Percentiles rank a stretch among this genome's conserved stretches.
These are phyloP conservation scores for Candida ovalis DNA, from an alignment of 805 yeast species.

Conservation along the genomic window DNA sequence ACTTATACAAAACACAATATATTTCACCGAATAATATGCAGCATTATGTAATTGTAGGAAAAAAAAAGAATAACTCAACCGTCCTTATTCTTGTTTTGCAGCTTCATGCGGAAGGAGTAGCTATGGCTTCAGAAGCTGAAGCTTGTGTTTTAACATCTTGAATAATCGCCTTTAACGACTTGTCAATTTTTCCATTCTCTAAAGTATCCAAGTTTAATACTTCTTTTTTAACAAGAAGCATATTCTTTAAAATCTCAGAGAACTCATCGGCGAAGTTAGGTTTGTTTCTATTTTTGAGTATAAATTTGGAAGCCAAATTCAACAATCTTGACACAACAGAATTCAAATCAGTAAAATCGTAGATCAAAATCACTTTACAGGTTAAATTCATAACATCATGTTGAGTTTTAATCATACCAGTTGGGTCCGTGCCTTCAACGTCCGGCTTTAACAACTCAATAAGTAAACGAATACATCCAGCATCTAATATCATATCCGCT, in stretches of 20 bases:
- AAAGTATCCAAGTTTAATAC: constrained; percentile 22
- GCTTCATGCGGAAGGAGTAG: background rate
- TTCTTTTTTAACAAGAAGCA: constrained; percentile 28
- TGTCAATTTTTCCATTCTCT: constrained; percentile 23
- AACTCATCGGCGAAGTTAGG: constrained; percentile 30
- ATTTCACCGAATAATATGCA: background rate
- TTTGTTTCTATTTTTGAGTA: constrained; percentile 21
- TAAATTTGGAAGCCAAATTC: constrained; percentile 24
- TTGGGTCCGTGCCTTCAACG: constrained; percentile 52
- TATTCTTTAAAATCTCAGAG: constrained; percentile 31
- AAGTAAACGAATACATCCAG: constrained; percentile 71
- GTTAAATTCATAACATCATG: constrained; percentile 62
- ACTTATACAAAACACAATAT: background rate
- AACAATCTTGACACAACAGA: constrained; percentile 25
- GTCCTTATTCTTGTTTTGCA: too few relatives aligned
- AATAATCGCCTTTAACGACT: constrained; percentile 19
- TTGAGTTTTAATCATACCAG: constrained; percentile 64
- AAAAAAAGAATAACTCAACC: background rate
- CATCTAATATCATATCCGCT: constrained; percentile 59
- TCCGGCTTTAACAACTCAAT: constrained; percentile 65
- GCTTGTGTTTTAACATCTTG: constrained; percentile 11
- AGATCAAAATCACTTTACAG: constrained; percentile 48
- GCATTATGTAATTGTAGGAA: background rate
- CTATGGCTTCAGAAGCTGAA: background rate
- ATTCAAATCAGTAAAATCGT: constrained; percentile 24